A percentile compares a stretch with the other conserved stretches of the same genome.
Evolutionary conservation across 768 basidiomycete species (phyloP).

Genomic region (Favolaschia claudopus): DNA sequence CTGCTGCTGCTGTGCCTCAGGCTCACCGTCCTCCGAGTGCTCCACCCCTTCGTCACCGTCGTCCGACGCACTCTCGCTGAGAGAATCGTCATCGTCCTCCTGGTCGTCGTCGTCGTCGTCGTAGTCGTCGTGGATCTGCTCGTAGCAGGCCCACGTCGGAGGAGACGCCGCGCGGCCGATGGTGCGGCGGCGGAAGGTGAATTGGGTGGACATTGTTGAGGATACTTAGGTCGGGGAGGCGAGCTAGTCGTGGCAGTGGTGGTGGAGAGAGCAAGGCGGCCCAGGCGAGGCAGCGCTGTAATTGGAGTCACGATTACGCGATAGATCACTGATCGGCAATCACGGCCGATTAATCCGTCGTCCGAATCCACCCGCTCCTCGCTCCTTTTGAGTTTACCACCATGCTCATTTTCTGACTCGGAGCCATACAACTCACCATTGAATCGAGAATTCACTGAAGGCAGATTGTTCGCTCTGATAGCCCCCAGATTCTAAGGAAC

Average conservation of each 20-base stretch:
- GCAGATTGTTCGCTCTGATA: no score
- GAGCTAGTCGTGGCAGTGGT: conserved; percentile 4
- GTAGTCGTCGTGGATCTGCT: conserved; percentile 81
- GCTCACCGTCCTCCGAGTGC: no score
- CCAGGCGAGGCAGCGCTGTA: background rate
- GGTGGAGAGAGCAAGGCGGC: background rate
- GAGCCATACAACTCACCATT: no score
- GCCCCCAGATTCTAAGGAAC: no score
- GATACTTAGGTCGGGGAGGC: conserved; percentile 42
- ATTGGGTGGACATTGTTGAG: conserved; percentile 42
- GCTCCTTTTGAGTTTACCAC: no score
- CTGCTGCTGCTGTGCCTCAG: no score
- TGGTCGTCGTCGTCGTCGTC: conserved; percentile 65
- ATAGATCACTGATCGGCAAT: no score
- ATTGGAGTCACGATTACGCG: background rate
- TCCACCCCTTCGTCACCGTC: conserved; percentile 43
- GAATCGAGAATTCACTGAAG: no score
- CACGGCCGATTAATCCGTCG: no score
- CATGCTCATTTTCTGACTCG: no score
- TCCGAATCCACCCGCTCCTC: no score
- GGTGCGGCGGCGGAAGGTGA: conserved; percentile 72
- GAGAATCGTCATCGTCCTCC: conserved; percentile 72
- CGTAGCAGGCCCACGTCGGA: conserved; percentile 90
- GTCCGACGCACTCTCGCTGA: conserved; percentile 60
- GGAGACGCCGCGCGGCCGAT: conserved; percentile 85